A percentile compares a stretch with the other conserved stretches of the same genome.
Evolutionary conservation across 164 flowering plant genomes (phyloP).

Genomic region (Umbellularia californica): DNA sequence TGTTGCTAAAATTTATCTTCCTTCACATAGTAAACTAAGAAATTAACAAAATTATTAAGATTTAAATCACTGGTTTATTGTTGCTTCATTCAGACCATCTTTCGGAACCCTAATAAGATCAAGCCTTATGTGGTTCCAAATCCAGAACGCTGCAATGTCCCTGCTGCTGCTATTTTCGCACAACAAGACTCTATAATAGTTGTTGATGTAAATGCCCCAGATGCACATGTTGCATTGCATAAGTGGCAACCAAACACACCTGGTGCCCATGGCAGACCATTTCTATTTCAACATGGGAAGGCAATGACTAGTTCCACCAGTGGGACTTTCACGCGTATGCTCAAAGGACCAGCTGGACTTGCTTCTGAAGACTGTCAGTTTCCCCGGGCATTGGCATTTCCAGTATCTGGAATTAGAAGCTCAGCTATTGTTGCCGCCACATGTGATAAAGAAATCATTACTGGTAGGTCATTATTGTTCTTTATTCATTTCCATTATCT

Average conservation of each 20-base stretch:
- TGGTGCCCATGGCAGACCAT: constrained; percentile 93
- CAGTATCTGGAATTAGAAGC: constrained; percentile 80
- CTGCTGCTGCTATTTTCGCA: constrained; percentile 85
- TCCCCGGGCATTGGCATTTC: constrained; percentile 85
- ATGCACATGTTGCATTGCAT: constrained; percentile 83
- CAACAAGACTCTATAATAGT: constrained; percentile 72
- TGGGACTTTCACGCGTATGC: constrained; percentile 84
- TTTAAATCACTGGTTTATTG: neutral
- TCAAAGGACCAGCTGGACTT: constrained; percentile 59
- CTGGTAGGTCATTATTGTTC: constrained; percentile 41
- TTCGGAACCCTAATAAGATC: constrained; percentile 81
- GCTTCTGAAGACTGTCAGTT: constrained; percentile 71
- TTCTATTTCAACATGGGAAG: constrained; percentile 90
- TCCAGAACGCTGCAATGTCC: constrained; percentile 94
- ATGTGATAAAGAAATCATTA: constrained; percentile 74
- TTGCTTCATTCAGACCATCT: constrained; percentile 62
- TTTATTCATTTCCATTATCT: neutral
- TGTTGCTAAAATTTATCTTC: too few species aligned
- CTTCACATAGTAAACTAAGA: neutral
- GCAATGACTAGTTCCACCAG: constrained; percentile 45
- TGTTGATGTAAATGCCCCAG: constrained; percentile 82
- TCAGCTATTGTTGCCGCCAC: constrained; percentile 72
- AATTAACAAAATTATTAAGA: neutral
- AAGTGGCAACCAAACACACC: constrained; percentile 99
- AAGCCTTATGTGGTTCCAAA: constrained; percentile 66